Base-by-base conservation (phyloP, 164 flowering plant genomes). In the Aristolochia californica region DNA sequence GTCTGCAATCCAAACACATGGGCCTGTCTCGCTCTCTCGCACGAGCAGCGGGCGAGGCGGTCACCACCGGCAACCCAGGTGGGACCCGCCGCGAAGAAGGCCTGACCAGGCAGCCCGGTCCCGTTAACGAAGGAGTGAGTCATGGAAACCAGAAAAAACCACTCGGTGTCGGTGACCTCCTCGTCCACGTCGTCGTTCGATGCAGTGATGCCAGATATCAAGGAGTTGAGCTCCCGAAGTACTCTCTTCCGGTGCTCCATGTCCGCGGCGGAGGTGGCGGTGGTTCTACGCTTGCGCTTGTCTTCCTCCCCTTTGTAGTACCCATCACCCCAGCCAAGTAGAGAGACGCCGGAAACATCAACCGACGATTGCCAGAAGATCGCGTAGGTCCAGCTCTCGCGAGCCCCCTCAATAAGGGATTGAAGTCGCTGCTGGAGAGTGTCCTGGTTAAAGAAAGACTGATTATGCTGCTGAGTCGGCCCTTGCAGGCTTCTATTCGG, bases 131-230 rank as follows among this genome's bases (percentile, higher is more conserved):
- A 85, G 44, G 85, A 74, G 69, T 84, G 90, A 0, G 88, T 88
- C 98, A 91, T 91, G 45, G 96, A 88, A 0, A 88, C 75, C 17
- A 91, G 74, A 53, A 81, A 91, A 68, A 88, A 91, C 98, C 98
- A 91, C 66, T 91, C 96, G 13, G 95, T 83, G 38, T 91, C 98
- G 12, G 98, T 91, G 10, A 88, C 96, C 52, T 88, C 96, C 53
- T 86, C 96, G 23, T 84, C 96, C 1, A 79, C 75, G 1, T 80
- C 76, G 12, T 78, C 91, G 48, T 80, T 81, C 1, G 74, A 11
- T 1, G 58, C 25, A 2, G 74, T 43, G 2, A 69, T 40, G 16
- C 91, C 87, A 10, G 95, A 77, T 16, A 88, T 85, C 65, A 88
- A 52, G 2, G 93, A 79, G 48, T 88, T 86, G 14, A 91, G 79